A percentile compares a stretch with the other conserved stretches of the same genome.
phyloP scores from a whole-genome alignment of 179 eudicot genomes.

The Beta corolliflora region DNA sequence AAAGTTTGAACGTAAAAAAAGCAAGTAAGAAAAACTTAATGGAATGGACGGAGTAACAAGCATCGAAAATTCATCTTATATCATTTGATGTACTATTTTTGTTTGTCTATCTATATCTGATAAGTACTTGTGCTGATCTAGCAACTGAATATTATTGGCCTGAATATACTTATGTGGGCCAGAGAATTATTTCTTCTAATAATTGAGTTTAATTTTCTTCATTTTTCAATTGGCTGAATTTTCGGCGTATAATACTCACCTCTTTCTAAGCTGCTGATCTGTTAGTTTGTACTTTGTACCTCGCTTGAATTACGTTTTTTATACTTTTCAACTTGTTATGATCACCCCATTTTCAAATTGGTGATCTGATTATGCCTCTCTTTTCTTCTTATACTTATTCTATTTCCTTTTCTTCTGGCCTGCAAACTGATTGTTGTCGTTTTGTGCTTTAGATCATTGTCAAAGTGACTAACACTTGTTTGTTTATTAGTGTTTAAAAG shows the following conservation, averaged over 20 bases:
- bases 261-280: no score
- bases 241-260: not conserved
- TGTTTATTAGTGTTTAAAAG: not conserved
- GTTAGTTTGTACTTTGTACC: no score
- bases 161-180: constrained; percentile 6
- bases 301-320: not conserved
- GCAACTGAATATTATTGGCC: constrained; percentile 10
- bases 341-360: not conserved
- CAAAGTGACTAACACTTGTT: constrained; percentile 8
- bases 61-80: no score
- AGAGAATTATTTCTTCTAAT: not conserved
- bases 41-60: no score
- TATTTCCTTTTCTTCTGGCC: not conserved
- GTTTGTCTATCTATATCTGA: constrained; percentile 6
- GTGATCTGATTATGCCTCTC: no score
- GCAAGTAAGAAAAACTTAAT: no score
- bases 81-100: no score
- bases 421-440: constrained; percentile 5
- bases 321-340: not conserved
- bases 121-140: constrained; percentile 16
- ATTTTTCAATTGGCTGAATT: not conserved
- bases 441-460: constrained; percentile 18
- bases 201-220: not conserved
- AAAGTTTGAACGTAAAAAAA: no score
- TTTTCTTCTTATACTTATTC: not conserved